phyloP scores from a whole-genome alignment of 2,329 filamentous ascomycete genomes.

The Zymoseptoria brevis region DNA sequence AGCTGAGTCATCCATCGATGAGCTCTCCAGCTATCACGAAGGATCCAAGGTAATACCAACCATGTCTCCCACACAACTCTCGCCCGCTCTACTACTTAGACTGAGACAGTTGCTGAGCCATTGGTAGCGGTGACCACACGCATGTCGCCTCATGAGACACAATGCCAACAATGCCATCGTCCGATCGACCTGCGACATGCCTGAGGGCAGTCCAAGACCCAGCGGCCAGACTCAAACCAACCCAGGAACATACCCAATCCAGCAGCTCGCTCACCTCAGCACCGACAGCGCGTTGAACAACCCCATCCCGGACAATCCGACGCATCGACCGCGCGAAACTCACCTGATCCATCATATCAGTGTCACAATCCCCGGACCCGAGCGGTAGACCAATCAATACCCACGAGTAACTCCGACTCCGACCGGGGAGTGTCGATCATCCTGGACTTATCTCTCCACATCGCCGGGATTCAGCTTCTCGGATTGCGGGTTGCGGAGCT shows the following conservation, averaged over 20 bases:
- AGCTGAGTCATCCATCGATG: too few relatives aligned
- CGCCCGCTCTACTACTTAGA: background rate
- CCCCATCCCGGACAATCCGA: background rate
- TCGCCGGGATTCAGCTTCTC: background rate
- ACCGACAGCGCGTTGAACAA: background rate
- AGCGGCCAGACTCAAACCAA: background rate
- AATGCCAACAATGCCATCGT: background rate
- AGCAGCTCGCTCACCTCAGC: background rate
- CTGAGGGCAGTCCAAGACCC: background rate
- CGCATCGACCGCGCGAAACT: background rate
- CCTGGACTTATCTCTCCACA: background rate
- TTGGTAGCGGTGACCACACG: background rate
- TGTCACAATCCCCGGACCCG: background rate
- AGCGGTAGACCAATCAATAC: background rate
- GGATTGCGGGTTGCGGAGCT: background rate
- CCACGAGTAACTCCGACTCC: background rate
- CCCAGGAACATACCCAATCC: background rate
- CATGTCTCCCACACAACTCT: too few relatives aligned
- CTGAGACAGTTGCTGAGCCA: background rate
- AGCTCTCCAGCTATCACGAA: too few relatives aligned
- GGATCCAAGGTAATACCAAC: too few relatives aligned
- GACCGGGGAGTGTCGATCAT: background rate
- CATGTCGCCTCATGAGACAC: background rate
- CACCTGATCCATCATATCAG: background rate
- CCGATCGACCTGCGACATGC: background rate